Base-by-base conservation (phyloP, 2,329 filamentous ascomycete species). In the Thielaviopsis euricoi region DNA sequence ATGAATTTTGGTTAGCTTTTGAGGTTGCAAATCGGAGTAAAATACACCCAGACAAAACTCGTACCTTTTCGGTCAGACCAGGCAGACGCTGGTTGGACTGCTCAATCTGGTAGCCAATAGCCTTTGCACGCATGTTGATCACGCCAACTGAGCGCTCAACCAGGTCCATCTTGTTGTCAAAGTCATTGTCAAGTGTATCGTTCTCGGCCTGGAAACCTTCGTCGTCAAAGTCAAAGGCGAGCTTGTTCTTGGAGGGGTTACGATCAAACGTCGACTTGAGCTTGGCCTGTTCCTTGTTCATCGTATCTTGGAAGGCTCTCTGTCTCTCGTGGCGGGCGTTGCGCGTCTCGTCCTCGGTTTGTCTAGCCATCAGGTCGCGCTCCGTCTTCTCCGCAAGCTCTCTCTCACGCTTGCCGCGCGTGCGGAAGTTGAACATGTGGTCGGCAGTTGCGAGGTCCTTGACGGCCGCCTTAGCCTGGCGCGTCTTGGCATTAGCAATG, bases 371-470 rank as follows among this genome's bases (percentile, higher is more conserved):
- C 13, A 56, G 37, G 21, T 57, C 55, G 37, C 83, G 78, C 64
- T 87, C 80, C 59, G 83, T 83, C 52, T 85, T 81, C 65, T 94
- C 74, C 51, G 87, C 78, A 57, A 80, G 76, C 55, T 84, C 75
- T 62, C 93, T 87, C 48, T 81, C 78, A 59, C 80, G 81, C 57
- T 76, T 75, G 26, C 77, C 78, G 51, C 84, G 79, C 63, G 77
- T 79, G 62, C 79, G 81, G 15, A 81, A 81, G 0, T 87, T 93
- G 67, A 95, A 88, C 0, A 85, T 85, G 64, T 89, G 77, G 70
- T 96, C 95, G 54, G 94, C 75, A 0, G 81, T 87, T 73, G 91
- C 91, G 43, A 96, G 74, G 67, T 95, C 89, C 53, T 82, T 80
- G 1, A 89, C 85, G 64, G 87, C 86, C 63, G 90, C 87, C 64